These are phyloP conservation scores for Mentha longifolia DNA, from an alignment of 257 asterid genomes.

Conservation along the genomic window DNA sequence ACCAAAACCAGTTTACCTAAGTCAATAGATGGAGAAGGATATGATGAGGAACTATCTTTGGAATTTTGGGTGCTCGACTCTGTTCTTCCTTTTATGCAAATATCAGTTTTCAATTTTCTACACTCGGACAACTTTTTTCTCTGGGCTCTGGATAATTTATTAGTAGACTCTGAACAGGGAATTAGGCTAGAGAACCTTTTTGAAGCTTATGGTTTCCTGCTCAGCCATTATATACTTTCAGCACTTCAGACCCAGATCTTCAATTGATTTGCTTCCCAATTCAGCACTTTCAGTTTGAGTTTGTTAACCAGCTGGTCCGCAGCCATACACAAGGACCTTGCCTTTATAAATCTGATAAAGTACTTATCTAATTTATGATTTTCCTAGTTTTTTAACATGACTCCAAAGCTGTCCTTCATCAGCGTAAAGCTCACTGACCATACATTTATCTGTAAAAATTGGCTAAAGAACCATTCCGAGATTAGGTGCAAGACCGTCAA, in stretches of 20 bases:
- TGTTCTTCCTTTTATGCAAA: not conserved
- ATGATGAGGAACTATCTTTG: not conserved
- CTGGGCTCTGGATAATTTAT: not conserved
- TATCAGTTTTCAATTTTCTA: not conserved
- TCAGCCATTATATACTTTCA: not conserved
- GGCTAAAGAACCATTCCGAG: not conserved
- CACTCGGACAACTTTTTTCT: not conserved
- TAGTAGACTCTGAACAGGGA: conserved; percentile 1
- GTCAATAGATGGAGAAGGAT: not conserved
- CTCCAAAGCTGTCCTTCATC: no score
- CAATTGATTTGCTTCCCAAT: conserved; percentile 7
- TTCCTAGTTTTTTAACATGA: no score
- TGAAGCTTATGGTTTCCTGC: conserved; percentile 7
- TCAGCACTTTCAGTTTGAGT: conserved; percentile 9
- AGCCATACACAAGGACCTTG: not conserved
- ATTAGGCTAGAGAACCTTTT: not conserved
- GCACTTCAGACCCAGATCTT: not conserved
- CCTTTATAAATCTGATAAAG: not conserved
- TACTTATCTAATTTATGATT: not conserved
- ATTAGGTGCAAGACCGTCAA: conserved; percentile 1
- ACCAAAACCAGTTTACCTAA: conserved; percentile 4
- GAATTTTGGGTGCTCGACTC: conserved; percentile 1
- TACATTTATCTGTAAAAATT: not conserved
- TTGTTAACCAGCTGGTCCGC: not conserved
- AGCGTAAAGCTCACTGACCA: not conserved